A percentile compares a stretch with the other conserved stretches of the same genome.
Evolutionary conservation across 768 basidiomycete genomes (phyloP).

Genomic region (Gloeostereum incarnatum): DNA sequence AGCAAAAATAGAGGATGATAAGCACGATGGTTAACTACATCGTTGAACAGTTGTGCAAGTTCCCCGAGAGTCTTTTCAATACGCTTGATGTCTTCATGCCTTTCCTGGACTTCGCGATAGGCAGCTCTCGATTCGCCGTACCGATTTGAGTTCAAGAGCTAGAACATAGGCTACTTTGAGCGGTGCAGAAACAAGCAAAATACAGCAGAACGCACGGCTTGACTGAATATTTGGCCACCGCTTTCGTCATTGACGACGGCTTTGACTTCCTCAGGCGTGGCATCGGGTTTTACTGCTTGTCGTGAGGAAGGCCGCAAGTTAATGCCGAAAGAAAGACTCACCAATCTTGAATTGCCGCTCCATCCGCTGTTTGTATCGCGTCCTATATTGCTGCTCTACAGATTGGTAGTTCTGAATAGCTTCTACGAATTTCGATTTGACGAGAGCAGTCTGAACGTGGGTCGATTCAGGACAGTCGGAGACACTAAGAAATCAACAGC

Average conservation of each 20-base stretch:
- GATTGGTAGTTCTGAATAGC: conserved; percentile 79
- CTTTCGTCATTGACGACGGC: conserved; percentile 82
- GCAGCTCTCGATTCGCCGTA: conserved; percentile 85
- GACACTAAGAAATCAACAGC: conserved; percentile 6
- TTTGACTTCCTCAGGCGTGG: conserved; percentile 78
- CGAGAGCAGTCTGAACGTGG: conserved; percentile 38
- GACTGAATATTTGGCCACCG: conserved; percentile 82
- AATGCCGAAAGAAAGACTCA: conserved; percentile 17
- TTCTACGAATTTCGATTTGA: conserved; percentile 76
- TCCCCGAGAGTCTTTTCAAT: conserved; percentile 92
- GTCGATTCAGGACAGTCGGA: not conserved
- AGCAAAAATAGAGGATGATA: not conserved
- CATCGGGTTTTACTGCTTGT: conserved; percentile 78
- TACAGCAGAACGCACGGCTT: conserved; percentile 48
- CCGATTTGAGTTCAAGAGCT: conserved; percentile 89
- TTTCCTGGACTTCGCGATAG: conserved; percentile 94
- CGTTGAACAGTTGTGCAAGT: conserved; percentile 92
- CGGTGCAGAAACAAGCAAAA: not conserved
- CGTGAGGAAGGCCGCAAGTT: not conserved
- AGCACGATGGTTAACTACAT: conserved; percentile 40
- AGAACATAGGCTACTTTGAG: too few relatives aligned
- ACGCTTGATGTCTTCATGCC: conserved; percentile 91
- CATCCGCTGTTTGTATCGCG: conserved; percentile 72
- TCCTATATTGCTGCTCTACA: conserved; percentile 73
- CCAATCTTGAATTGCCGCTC: conserved; percentile 86